Percentiles rank a stretch among this genome's conserved stretches.
Evolutionary conservation across 371 early-diverging fungal species (phyloP).

Genomic region (Coemansia sp.): DNA sequence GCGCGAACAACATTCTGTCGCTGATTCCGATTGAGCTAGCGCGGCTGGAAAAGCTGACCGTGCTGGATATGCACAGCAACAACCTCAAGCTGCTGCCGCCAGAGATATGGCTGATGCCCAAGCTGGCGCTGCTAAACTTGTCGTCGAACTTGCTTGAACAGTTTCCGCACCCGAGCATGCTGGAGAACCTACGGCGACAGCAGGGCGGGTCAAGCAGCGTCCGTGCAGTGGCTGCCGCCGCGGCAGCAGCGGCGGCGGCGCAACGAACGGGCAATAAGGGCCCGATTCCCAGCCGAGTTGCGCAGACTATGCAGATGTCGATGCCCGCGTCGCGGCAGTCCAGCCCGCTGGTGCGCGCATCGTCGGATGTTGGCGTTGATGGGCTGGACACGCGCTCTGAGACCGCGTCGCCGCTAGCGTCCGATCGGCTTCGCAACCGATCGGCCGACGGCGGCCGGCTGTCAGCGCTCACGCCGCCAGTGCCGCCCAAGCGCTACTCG

Average conservation of each 20-base stretch:
- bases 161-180: slow-evolving; percentile 64
- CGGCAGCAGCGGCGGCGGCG: slow-evolving; percentile 54
- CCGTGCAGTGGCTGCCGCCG: slow-evolving; percentile 42
- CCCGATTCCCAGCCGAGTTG: slow-evolving; percentile 11
- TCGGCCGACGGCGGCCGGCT: slow-evolving; percentile 41
- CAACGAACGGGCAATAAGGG: slow-evolving; percentile 50
- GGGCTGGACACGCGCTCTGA: background rate
- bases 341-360: slow-evolving; percentile 35
- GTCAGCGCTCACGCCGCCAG: slow-evolving; percentile 16
- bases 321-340: slow-evolving; percentile 23
- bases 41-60: slow-evolving; percentile 54
- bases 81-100: slow-evolving; percentile 70
- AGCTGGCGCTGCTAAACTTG: slow-evolving; percentile 66
- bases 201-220: slow-evolving; percentile 50
- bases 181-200: slow-evolving; percentile 45
- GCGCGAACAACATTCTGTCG: slow-evolving; percentile 68
- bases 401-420: background rate
- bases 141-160: slow-evolving; percentile 75
- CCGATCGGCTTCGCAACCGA: slow-evolving; percentile 32
- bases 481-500: slow-evolving; percentile 42
- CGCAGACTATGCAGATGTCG: slow-evolving; percentile 32
- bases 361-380: slow-evolving; percentile 23
- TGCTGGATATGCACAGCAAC: slow-evolving; percentile 69
- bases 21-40: slow-evolving; percentile 64
- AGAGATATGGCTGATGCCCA: slow-evolving; percentile 83